Percentiles rank a stretch among this genome's conserved stretches.
Conservation (phyloP, 345 rosid species). For the Rhodamnia argentea region DNA sequence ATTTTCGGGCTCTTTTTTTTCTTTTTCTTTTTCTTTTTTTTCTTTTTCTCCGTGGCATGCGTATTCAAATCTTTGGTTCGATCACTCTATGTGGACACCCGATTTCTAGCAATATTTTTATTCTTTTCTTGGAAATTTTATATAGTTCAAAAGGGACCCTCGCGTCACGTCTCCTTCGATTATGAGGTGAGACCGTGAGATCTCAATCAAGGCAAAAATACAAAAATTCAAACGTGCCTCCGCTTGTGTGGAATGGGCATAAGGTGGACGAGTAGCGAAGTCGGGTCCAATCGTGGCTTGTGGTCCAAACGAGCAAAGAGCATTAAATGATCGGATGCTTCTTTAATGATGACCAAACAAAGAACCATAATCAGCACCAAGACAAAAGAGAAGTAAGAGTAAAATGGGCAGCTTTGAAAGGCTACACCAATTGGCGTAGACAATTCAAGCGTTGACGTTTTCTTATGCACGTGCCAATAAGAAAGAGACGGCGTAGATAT, state of each 20-base stretch:
- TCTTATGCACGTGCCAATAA: neutral
- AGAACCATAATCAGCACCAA: neutral
- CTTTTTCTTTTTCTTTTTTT: neutral
- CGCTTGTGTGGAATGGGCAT: neutral
- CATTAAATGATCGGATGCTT: neutral
- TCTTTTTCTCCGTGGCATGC: neutral
- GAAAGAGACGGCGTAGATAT: neutral
- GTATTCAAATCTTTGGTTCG: neutral
- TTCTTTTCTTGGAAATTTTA: neutral
- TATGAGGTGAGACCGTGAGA: neutral
- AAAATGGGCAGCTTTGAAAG: neutral
- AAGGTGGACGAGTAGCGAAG: neutral
- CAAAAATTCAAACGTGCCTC: neutral
- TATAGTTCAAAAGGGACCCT: neutral
- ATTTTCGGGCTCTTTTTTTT: accelerated
- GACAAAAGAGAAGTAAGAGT: neutral
- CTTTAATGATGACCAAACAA: neutral
- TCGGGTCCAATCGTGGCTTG: neutral
- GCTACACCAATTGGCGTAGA: neutral
- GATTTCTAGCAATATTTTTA: no score
- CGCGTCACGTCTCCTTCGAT: neutral
- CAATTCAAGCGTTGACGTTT: neutral
- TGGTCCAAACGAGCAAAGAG: neutral
- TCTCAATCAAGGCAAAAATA: neutral
- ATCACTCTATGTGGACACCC: neutral